phyloP scores from a whole-genome alignment of 2,329 filamentous ascomycete genomes.

The Eutypella sp. region DNA sequence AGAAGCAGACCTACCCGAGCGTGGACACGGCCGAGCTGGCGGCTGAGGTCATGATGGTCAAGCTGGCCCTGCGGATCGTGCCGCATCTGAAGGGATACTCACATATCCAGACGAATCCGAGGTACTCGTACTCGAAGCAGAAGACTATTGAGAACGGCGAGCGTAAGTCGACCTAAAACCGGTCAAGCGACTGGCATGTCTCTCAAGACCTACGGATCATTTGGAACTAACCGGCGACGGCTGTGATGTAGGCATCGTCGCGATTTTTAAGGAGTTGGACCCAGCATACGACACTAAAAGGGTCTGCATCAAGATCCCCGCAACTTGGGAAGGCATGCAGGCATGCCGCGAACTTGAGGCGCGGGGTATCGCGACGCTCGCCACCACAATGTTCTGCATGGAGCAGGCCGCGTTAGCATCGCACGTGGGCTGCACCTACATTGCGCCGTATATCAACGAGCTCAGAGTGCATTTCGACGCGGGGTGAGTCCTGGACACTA shows the following conservation, averaged over 20 bases:
- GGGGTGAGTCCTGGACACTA: slow-evolving; percentile 30
- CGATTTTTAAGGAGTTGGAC: slow-evolving; percentile 40
- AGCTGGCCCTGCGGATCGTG: slow-evolving; percentile 46
- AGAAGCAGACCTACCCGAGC: slow-evolving; percentile 26
- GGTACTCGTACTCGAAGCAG: slow-evolving; percentile 44
- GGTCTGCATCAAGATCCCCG: slow-evolving; percentile 59
- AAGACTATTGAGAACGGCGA: slow-evolving; percentile 47
- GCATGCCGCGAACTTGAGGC: slow-evolving; percentile 51
- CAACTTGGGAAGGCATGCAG: slow-evolving; percentile 58
- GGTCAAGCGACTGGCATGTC: neutral
- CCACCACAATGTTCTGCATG: slow-evolving; percentile 59
- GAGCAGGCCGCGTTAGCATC: slow-evolving; percentile 55
- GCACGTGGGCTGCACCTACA: slow-evolving; percentile 54
- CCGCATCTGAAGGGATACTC: slow-evolving; percentile 45
- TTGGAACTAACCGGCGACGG: neutral
- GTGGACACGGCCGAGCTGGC: slow-evolving; percentile 42
- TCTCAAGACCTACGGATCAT: slow-evolving; percentile 1
- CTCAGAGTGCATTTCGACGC: slow-evolving; percentile 56
- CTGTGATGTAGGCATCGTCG: slow-evolving; percentile 40
- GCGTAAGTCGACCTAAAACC: slow-evolving; percentile 32
- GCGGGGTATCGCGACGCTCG: slow-evolving; percentile 52
- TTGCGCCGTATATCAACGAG: slow-evolving; percentile 63
- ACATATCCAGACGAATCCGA: slow-evolving; percentile 58
- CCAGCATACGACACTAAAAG: slow-evolving; percentile 40
- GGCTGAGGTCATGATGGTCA: slow-evolving; percentile 54